phyloP scores from a whole-genome alignment of 306 rosid genomes.

The Casuarina cunninghamiana region DNA sequence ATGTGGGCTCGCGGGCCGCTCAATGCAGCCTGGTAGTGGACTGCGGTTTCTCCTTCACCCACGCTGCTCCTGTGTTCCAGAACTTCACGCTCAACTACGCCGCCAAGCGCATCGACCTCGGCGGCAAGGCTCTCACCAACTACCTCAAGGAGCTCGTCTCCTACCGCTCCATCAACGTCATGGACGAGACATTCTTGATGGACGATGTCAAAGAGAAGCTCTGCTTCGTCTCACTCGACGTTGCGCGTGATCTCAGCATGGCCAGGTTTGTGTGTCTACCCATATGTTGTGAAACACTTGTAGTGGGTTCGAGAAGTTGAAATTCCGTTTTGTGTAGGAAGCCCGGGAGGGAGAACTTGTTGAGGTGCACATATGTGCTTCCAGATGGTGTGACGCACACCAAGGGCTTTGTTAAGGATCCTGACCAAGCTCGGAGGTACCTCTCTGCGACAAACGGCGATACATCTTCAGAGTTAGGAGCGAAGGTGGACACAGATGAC shows the following conservation, averaged over 20 bases:
- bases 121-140: slow-evolving; percentile 90
- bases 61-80: slow-evolving; percentile 85
- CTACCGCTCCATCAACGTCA: slow-evolving; percentile 74
- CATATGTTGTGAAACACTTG: background rate
- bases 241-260: slow-evolving; percentile 59
- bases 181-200: slow-evolving; percentile 87
- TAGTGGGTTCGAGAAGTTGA: background rate
- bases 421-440: slow-evolving; percentile 60
- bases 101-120: slow-evolving; percentile 75
- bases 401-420: slow-evolving; percentile 76
- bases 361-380: slow-evolving; percentile 80
- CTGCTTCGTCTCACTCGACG: slow-evolving; percentile 81
- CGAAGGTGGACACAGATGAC: slow-evolving; percentile 27
- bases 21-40: slow-evolving; percentile 93
- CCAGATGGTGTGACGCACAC: slow-evolving; percentile 82
- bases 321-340: slow-evolving; percentile 42
- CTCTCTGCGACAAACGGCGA: slow-evolving; percentile 44
- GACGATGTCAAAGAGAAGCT: slow-evolving; percentile 95
- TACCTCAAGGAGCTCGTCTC: slow-evolving; percentile 87
- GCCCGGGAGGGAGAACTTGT: slow-evolving; percentile 60
- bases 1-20: slow-evolving; percentile 57
- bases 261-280: slow-evolving; percentile 41
- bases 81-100: slow-evolving; percentile 77
- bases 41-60: slow-evolving; percentile 89
- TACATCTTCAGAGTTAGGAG: slow-evolving; percentile 19